Evolutionary conservation across 2,329 filamentous ascomycete species (phyloP).

Genomic region (Microcyclospora tardicrescens): DNA sequence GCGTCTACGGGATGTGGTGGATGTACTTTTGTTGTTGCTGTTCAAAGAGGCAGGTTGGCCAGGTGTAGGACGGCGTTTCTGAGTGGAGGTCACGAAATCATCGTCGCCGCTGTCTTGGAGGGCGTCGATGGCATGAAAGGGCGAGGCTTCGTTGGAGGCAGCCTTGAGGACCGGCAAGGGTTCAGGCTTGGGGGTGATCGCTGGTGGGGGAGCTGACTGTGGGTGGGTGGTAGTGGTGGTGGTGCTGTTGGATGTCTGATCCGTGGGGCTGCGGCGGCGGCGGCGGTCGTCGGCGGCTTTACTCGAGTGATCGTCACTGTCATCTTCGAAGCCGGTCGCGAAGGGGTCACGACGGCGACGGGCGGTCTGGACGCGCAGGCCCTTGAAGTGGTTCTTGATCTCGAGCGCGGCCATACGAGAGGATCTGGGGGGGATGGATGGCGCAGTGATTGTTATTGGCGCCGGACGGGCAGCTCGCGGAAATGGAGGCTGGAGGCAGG

Average conservation of each 20-base stretch:
- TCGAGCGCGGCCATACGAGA: conserved; percentile 18
- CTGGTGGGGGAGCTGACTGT: background rate
- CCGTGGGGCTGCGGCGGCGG: conserved; percentile 7
- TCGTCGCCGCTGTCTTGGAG: conserved; percentile 15
- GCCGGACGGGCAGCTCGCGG: too few species aligned
- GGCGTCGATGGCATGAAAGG: conserved; percentile 9
- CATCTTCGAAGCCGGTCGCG: conserved; percentile 22
- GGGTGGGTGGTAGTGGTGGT: conserved; percentile 2
- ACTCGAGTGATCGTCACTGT: conserved; percentile 15
- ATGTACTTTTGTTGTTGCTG: conserved; percentile 10
- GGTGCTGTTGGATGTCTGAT: conserved; percentile 5
- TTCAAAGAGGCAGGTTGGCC: conserved; percentile 10
- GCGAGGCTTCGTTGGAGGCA: conserved; percentile 7
- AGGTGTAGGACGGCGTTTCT: conserved; percentile 15
- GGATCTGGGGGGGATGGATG: background rate
- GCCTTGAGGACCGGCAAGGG: conserved; percentile 6
- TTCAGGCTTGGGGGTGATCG: conserved; percentile 5
- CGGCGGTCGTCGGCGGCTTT: conserved; percentile 3
- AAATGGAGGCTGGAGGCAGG: too few species aligned
- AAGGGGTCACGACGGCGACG: conserved; percentile 18
- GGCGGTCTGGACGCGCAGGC: conserved; percentile 20
- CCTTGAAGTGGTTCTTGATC: conserved; percentile 21
- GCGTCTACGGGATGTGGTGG: conserved; percentile 10
- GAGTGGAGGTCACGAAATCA: conserved; percentile 13
- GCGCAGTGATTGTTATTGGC: conserved; percentile 1